These are phyloP conservation scores for Durio zibethinus DNA, from an alignment of 345 rosid genomes.

Conservation along the genomic window DNA sequence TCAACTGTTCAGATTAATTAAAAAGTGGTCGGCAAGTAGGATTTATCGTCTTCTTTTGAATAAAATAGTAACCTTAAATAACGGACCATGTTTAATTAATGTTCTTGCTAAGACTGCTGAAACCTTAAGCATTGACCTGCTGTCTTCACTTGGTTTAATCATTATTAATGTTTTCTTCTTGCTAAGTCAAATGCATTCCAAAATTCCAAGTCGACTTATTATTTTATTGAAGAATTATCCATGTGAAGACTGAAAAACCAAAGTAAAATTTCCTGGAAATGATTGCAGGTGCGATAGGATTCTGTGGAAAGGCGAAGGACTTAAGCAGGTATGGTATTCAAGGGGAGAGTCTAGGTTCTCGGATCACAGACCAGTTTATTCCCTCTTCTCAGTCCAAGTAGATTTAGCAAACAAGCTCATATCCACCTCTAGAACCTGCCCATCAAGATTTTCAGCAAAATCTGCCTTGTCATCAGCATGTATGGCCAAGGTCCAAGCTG, in stretches of 20 bases:
- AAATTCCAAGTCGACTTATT: not conserved
- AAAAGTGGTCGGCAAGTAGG: not conserved
- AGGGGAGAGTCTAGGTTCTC: conserved; percentile 94
- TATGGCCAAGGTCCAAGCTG: conserved; percentile 71
- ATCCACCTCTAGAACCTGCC: conserved; percentile 12
- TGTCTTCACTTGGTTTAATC: not conserved
- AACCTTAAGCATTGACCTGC: not conserved
- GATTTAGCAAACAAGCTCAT: conserved; percentile 22
- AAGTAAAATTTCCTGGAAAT: not conserved
- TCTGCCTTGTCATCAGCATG: conserved; percentile 42
- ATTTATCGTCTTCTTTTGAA: not conserved
- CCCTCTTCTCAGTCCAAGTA: conserved; percentile 63
- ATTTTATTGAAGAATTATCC: not conserved
- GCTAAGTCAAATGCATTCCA: not conserved
- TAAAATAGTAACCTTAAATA: not conserved
- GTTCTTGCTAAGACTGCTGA: not conserved
- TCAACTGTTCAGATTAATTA: not conserved
- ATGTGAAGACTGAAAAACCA: not conserved
- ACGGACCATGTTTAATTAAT: conserved; percentile 10
- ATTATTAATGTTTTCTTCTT: not conserved
- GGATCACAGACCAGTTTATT: conserved; percentile 91
- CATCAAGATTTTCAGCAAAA: conserved; percentile 36
- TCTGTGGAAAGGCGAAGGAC: conserved; percentile 84
- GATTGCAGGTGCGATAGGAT: conserved; percentile 86
- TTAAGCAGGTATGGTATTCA: conserved; percentile 64